phyloP scores from a whole-genome alignment of 75 land plant genomes.

The Sequoia sempervirens region DNA sequence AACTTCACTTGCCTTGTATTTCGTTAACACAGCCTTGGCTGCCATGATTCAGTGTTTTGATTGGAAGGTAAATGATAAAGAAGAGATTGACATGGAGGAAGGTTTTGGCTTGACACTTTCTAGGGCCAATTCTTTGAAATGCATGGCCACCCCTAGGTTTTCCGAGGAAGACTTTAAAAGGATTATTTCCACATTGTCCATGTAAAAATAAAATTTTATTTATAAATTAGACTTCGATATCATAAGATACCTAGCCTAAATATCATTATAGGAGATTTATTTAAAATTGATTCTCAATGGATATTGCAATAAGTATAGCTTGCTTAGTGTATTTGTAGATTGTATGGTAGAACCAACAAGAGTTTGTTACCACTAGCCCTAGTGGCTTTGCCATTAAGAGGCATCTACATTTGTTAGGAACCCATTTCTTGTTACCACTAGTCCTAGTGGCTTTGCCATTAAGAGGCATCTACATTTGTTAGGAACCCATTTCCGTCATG shows the following conservation, averaged over 20 bases:
- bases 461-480: slow-evolving; percentile 36
- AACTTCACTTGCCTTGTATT: slow-evolving; percentile 6
- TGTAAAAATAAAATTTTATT: no score
- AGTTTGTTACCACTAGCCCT: slow-evolving; percentile 22
- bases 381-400: slow-evolving; percentile 20
- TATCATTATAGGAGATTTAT: no score
- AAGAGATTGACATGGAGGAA: slow-evolving; percentile 30
- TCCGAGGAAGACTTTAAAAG: no score
- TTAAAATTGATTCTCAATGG: no score
- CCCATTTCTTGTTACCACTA: slow-evolving; percentile 20
- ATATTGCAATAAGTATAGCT: background rate
- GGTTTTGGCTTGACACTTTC: slow-evolving; percentile 33
- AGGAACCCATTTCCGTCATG: slow-evolving; percentile 14
- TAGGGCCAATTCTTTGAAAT: slow-evolving; percentile 31
- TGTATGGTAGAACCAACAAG: background rate
- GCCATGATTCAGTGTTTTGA: slow-evolving; percentile 15
- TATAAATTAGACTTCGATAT: no score
- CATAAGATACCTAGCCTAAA: background rate
- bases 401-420: slow-evolving; percentile 31
- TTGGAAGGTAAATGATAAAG: slow-evolving; percentile 10
- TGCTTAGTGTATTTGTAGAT: background rate
- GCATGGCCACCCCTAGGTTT: slow-evolving; percentile 9
- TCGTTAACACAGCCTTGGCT: slow-evolving; percentile 9
- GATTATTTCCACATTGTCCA: no score
- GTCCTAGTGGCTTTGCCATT: slow-evolving; percentile 19